Conservation (phyloP, 305 asterid genomes). For the Plantago lanceolata region DNA sequence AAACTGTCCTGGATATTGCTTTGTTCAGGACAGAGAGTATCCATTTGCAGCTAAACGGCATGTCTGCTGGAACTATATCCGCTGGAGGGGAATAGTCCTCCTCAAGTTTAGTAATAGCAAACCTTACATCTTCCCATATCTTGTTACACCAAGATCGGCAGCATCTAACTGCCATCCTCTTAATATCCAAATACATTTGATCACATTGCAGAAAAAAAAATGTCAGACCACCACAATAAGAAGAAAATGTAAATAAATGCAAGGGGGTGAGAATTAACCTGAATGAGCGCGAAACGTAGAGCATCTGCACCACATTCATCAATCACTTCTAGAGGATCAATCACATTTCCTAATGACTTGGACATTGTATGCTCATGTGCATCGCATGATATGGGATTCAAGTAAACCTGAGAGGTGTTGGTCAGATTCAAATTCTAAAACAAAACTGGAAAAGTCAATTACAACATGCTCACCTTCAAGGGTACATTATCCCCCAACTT, state of each 20-base stretch:
- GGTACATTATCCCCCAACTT: conserved; percentile 90
- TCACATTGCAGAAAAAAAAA: conserved; percentile 60
- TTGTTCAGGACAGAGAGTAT: conserved; percentile 80
- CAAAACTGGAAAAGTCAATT: background rate
- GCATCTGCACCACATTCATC: conserved; percentile 95
- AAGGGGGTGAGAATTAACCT: conserved; percentile 40
- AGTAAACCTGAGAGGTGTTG: conserved; percentile 53
- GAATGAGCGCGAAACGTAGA: conserved; percentile 90
- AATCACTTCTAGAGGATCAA: conserved; percentile 88
- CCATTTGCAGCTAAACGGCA: conserved; percentile 97
- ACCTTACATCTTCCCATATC: conserved; percentile 91
- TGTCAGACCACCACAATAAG: conserved; percentile 10
- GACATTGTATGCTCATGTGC: conserved; percentile 99
- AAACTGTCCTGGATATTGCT: conserved; percentile 68
- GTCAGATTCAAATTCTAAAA: conserved; percentile 7
- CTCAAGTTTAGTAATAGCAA: conserved; percentile 91
- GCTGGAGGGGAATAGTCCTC: conserved; percentile 76
- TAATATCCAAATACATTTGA: conserved; percentile 81
- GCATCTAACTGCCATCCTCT: conserved; percentile 88
- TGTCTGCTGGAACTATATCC: conserved; percentile 39
- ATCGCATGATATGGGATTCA: conserved; percentile 95
- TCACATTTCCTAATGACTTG: conserved; percentile 85
- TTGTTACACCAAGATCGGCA: conserved; percentile 98
- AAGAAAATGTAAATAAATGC: conserved; percentile 19
- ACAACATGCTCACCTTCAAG: conserved; percentile 56